phyloP scores from a whole-genome alignment of 108 stramenopile species.

The Asterionellopsis glacialis region DNA sequence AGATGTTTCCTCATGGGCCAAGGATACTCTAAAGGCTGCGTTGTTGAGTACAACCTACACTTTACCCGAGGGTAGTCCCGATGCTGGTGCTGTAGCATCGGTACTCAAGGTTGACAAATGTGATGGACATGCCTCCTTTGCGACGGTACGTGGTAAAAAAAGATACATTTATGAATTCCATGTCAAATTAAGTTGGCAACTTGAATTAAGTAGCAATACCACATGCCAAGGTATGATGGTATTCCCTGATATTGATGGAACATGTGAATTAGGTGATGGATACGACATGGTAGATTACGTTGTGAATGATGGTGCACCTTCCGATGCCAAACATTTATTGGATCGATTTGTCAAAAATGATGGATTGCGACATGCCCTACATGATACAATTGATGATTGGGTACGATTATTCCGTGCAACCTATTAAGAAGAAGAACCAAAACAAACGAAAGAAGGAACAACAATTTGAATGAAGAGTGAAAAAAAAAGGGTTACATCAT shows the following conservation, averaged over 20 bases:
- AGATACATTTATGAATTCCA: constrained; percentile 87
- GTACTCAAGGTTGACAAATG: constrained; percentile 34
- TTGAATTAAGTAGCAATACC: constrained; percentile 30
- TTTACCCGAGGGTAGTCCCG: constrained; percentile 60
- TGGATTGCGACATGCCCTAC: constrained; percentile 64
- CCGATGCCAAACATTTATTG: constrained; percentile 47
- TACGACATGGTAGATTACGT: constrained; percentile 67
- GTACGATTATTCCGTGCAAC: constrained; percentile 62
- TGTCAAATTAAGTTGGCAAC: constrained; percentile 59
- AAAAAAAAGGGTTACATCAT: no score
- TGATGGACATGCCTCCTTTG: constrained; percentile 81
- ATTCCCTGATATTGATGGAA: constrained; percentile 85
- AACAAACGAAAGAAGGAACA: no score
- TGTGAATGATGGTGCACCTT: constrained; percentile 52
- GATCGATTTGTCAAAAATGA: constrained; percentile 73
- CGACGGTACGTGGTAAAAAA: constrained; percentile 88
- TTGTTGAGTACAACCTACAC: constrained; percentile 51
- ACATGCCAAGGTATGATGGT: constrained; percentile 48
- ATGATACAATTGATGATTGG: constrained; percentile 72
- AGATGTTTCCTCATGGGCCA: constrained; percentile 84
- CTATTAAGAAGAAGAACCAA: constrained; percentile 24
- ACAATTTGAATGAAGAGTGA: no score
- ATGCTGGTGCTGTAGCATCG: constrained; percentile 47
- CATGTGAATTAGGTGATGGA: constrained; percentile 67
- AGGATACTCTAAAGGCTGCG: constrained; percentile 46